A percentile compares a stretch with the other conserved stretches of the same genome.
Conservation (phyloP, 2,329 filamentous ascomycete genomes). For the Pleomassaria siparia region DNA sequence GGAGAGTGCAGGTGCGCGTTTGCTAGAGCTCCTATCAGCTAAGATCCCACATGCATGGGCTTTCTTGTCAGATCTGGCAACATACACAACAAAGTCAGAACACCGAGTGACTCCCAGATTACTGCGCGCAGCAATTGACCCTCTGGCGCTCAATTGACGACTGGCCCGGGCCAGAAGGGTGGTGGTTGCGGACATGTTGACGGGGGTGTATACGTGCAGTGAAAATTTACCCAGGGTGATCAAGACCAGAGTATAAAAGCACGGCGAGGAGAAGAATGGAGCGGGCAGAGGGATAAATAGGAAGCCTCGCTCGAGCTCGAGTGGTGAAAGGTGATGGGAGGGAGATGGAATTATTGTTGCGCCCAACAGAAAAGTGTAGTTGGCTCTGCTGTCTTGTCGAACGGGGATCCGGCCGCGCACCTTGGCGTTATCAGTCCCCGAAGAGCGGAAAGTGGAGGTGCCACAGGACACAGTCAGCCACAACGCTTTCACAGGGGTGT, state of each 20-base stretch:
- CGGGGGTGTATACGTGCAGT: conserved; percentile 32
- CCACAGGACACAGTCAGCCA: conserved; percentile 6
- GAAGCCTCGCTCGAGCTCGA: conserved; percentile 21
- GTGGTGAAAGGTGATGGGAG: conserved; percentile 3
- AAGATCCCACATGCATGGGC: conserved; percentile 10
- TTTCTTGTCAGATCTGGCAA: conserved; percentile 5
- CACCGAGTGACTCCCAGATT: conserved; percentile 45
- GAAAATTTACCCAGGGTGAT: conserved; percentile 24
- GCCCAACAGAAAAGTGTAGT: conserved; percentile 2
- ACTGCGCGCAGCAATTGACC: conserved; percentile 48
- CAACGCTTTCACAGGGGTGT: conserved; percentile 15
- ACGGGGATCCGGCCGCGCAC: conserved; percentile 4
- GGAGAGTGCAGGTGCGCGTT: conserved; percentile 56
- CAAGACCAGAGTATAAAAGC: conserved; percentile 16
- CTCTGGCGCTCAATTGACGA: conserved; percentile 45
- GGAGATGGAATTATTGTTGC: conserved; percentile 15
- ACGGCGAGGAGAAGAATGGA: conserved; percentile 31
- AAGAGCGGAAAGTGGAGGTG: neutral
- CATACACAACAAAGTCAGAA: conserved; percentile 36
- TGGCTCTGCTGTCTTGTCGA: neutral
- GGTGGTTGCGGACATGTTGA: conserved; percentile 57
- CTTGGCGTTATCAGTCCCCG: conserved; percentile 3
- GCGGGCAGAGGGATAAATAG: conserved; percentile 15
- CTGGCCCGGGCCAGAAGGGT: conserved; percentile 50
- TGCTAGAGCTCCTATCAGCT: conserved; percentile 34